Conservation (phyloP, 495 filamentous ascomycete species). For the Penicillium lagena region DNA sequence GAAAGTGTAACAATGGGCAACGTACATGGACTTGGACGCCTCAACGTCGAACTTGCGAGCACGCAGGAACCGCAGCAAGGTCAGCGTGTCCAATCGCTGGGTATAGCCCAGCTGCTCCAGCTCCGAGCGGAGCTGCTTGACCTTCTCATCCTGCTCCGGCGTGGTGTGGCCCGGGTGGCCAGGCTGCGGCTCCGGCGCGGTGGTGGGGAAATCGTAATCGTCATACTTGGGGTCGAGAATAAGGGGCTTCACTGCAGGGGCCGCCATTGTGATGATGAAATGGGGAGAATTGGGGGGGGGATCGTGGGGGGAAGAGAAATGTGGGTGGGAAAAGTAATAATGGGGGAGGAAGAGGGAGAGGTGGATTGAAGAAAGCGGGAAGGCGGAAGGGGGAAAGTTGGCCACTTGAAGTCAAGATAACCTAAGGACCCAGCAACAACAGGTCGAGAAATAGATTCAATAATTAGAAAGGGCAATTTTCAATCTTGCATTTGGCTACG, state of each 20-base stretch:
- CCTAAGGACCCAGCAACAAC: no score
- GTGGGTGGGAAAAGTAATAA: not conserved
- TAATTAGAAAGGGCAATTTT: not conserved
- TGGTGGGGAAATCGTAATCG: constrained; percentile 88
- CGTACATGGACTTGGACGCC: constrained; percentile 76
- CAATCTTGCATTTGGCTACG: no score
- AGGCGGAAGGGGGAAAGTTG: constrained; percentile 14
- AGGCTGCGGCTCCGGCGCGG: constrained; percentile 54
- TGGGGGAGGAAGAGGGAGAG: constrained; percentile 2
- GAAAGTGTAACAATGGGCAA: constrained; percentile 17
- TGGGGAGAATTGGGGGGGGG: constrained; percentile 6
- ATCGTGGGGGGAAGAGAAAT: constrained; percentile 2
- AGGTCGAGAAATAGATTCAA: not conserved
- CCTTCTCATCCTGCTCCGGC: constrained; percentile 80
- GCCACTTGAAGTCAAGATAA: constrained; percentile 8
- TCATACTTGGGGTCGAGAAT: constrained; percentile 86
- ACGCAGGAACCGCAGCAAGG: constrained; percentile 83
- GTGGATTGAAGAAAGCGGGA: constrained; percentile 15
- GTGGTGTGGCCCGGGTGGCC: constrained; percentile 91
- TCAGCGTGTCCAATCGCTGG: constrained; percentile 84
- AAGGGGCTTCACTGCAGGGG: constrained; percentile 31
- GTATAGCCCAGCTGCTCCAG: constrained; percentile 81
- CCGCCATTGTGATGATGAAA: constrained; percentile 31
- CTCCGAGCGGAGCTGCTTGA: constrained; percentile 73
- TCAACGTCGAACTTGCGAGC: constrained; percentile 92